Percentiles rank a stretch among this genome's conserved stretches.
These are phyloP conservation scores for Penicillium thymicola DNA, from an alignment of 2,329 filamentous ascomycete genomes.

Conservation along the genomic window DNA sequence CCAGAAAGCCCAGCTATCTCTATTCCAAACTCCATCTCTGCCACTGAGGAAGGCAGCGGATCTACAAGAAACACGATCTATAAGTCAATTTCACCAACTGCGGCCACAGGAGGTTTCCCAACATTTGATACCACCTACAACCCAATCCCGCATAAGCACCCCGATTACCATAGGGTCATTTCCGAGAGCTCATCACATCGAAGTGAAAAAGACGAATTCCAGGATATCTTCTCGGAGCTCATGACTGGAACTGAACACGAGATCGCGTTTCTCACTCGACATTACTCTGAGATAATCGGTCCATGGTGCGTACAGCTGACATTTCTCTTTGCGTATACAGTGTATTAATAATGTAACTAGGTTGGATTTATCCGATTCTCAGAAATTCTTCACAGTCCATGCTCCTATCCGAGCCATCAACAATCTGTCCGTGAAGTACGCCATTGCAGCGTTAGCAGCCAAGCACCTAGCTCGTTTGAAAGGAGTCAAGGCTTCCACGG, in stretches of 20 bases:
- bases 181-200: conserved; percentile 20
- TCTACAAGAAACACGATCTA: conserved; percentile 4
- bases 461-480: conserved; percentile 39
- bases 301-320: conserved; percentile 30
- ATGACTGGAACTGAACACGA: conserved; percentile 40
- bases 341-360: conserved; percentile 20
- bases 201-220: conserved; percentile 31
- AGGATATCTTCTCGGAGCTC: conserved; percentile 37
- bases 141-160: background rate
- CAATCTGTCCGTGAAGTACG: conserved; percentile 33
- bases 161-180: background rate
- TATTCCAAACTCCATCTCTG: background rate
- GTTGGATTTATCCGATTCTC: conserved; percentile 40
- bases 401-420: conserved; percentile 39
- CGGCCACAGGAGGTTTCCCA: background rate
- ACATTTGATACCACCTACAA: conserved; percentile 2
- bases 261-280: conserved; percentile 37
- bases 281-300: conserved; percentile 36
- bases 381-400: conserved; percentile 39
- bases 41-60: background rate
- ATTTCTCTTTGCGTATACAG: background rate
- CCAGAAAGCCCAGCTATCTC: background rate
- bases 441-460: conserved; percentile 40
- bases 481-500: conserved; percentile 21
- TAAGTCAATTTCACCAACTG: conserved; percentile 11